phyloP scores from a whole-genome alignment of 371 early-diverging fungal species.

The Saksenaea vasiformis region DNA sequence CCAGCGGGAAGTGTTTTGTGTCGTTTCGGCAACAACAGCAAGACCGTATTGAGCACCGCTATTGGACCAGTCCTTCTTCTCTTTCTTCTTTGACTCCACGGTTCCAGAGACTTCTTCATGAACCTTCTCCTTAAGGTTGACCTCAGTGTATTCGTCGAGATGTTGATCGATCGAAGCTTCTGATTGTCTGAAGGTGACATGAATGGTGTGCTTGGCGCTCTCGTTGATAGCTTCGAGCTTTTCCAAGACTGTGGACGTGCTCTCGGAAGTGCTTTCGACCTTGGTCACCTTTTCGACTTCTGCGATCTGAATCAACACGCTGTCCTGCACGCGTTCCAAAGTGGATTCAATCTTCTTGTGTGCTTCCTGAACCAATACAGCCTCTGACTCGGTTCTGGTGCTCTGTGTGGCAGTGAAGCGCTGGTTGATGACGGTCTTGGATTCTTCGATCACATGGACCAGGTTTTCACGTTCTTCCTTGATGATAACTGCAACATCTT shows the following conservation, averaged over 20 bases:
- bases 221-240: background rate
- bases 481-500: slow-evolving; percentile 9
- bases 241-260: background rate
- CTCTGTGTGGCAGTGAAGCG: background rate
- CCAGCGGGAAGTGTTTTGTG: background rate
- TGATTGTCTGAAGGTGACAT: background rate
- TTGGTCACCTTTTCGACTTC: slow-evolving; percentile 24
- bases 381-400: slow-evolving; percentile 6
- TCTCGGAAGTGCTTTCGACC: background rate
- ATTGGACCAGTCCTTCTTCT: background rate
- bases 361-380: slow-evolving; percentile 19
- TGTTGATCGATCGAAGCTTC: background rate
- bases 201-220: background rate
- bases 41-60: background rate
- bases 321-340: slow-evolving; percentile 23
- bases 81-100: background rate
- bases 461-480: slow-evolving; percentile 14
- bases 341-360: slow-evolving; percentile 24
- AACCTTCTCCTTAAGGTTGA: background rate
- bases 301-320: slow-evolving; percentile 19
- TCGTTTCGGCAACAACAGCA: background rate
- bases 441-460: slow-evolving; percentile 1
- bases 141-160: background rate
- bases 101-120: background rate
- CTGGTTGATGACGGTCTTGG: slow-evolving; percentile 5